Evolutionary conservation across 2,329 filamentous ascomycete species (phyloP).

Genomic region (Fusarium torulosum): DNA sequence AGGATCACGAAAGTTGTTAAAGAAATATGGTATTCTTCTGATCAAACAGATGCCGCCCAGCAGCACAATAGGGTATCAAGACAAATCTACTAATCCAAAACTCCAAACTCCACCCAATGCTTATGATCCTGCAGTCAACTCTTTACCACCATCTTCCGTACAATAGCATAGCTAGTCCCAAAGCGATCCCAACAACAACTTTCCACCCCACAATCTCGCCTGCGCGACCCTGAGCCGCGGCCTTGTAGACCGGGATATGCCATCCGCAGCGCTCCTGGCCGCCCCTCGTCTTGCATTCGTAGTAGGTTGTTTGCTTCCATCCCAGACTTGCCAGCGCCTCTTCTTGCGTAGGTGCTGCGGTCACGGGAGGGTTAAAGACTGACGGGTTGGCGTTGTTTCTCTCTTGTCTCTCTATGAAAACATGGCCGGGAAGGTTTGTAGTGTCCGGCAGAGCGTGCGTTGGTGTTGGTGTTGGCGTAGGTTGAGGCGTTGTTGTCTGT

Average conservation of each 20-base stretch:
- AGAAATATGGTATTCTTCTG: background rate
- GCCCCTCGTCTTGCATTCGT: slow-evolving; percentile 51
- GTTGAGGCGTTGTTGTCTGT: slow-evolving; percentile 26
- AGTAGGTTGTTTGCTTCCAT: slow-evolving; percentile 52
- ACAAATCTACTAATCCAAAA: slow-evolving; percentile 27
- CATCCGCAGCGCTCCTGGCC: slow-evolving; percentile 53
- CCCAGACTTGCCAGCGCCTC: slow-evolving; percentile 50
- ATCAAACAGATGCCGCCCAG: slow-evolving; percentile 27
- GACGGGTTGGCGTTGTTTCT: slow-evolving; percentile 39
- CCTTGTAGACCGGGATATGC: slow-evolving; percentile 53
- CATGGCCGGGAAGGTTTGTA: slow-evolving; percentile 3
- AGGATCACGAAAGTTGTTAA: background rate
- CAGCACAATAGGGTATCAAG: slow-evolving; percentile 39
- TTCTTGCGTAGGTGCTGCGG: slow-evolving; percentile 51
- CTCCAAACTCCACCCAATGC: slow-evolving; percentile 35
- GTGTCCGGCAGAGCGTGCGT: slow-evolving; percentile 16
- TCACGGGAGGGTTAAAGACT: slow-evolving; percentile 50
- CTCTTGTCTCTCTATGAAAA: slow-evolving; percentile 23
- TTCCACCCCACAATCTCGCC: slow-evolving; percentile 40
- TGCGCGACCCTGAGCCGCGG: slow-evolving; percentile 39
- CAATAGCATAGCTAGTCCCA: slow-evolving; percentile 26
- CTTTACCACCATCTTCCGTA: slow-evolving; percentile 21
- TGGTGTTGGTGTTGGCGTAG: slow-evolving; percentile 16
- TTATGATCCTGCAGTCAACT: slow-evolving; percentile 1
- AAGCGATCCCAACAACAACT: slow-evolving; percentile 23